A percentile compares a stretch with the other conserved stretches of the same genome.
Conservation (phyloP, 2,329 filamentous ascomycete species). For the Aspergillus chevalieri region DNA sequence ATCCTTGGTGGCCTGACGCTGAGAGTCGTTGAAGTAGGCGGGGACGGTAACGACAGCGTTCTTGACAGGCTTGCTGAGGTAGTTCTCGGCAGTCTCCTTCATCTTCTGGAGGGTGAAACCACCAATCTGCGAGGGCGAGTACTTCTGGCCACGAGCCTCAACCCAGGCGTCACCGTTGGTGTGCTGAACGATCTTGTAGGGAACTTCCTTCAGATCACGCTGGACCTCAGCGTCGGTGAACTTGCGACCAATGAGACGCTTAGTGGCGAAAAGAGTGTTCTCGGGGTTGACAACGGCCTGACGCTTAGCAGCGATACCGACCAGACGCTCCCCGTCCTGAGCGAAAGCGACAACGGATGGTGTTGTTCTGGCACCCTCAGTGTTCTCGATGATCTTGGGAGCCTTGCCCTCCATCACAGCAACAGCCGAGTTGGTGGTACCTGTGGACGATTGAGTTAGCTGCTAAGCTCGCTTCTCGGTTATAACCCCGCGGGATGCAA, state of each 20-base stretch:
- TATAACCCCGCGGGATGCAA: not conserved
- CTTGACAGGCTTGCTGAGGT: constrained; percentile 83
- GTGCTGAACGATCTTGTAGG: constrained; percentile 98
- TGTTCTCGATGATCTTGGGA: constrained; percentile 95
- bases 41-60: constrained; percentile 96
- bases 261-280: constrained; percentile 96
- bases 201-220: constrained; percentile 94
- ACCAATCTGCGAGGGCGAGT: constrained; percentile 97
- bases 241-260: constrained; percentile 97
- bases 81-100: constrained; percentile 97
- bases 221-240: constrained; percentile 91
- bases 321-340: constrained; percentile 89
- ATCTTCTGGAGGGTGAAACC: constrained; percentile 96
- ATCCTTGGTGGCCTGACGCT: constrained; percentile 97
- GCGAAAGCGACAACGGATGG: constrained; percentile 94
- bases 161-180: constrained; percentile 96
- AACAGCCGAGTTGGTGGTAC: constrained; percentile 95
- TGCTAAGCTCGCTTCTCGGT: not conserved
- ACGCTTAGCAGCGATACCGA: constrained; percentile 95
- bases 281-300: constrained; percentile 98
- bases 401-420: constrained; percentile 96
- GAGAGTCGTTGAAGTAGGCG: constrained; percentile 97
- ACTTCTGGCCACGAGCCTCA: constrained; percentile 85
- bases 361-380: constrained; percentile 87
- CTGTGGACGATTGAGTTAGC: constrained; percentile 33